Conservation (phyloP, 495 filamentous ascomycete genomes). For the Thozetella sp. region DNA sequence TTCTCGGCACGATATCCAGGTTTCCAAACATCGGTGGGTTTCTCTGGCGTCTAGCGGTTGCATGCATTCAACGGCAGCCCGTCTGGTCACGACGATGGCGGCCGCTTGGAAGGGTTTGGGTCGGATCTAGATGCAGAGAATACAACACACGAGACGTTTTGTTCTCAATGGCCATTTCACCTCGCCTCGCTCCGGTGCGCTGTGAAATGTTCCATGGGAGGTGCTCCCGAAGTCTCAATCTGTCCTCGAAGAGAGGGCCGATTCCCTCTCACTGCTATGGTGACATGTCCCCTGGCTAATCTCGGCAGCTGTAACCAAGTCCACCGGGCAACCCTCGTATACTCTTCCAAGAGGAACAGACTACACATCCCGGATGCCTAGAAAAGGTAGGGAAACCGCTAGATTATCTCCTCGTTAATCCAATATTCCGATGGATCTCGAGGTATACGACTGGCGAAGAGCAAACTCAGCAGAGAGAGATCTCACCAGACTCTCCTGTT, state of each 20-base stretch:
- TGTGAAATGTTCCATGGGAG: constrained; percentile 69
- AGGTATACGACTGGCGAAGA: constrained; percentile 83
- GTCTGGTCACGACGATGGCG: constrained; percentile 8
- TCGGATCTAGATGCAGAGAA: constrained; percentile 27
- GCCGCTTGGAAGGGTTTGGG: constrained; percentile 21
- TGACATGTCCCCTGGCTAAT: constrained; percentile 7
- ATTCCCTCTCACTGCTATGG: constrained; percentile 23
- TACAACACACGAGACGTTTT: constrained; percentile 40
- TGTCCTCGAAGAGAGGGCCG: constrained; percentile 2
- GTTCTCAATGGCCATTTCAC: constrained; percentile 65
- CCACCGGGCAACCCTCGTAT: neutral
- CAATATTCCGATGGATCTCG: constrained; percentile 60
- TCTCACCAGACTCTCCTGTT: constrained; percentile 32
- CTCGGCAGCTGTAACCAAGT: neutral
- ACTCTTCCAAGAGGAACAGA: too few relatives aligned
- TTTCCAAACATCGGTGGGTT: constrained; percentile 13
- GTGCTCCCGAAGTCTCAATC: constrained; percentile 53
- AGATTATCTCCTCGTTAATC: constrained; percentile 77
- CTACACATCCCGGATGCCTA: neutral
- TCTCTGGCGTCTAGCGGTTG: constrained; percentile 26
- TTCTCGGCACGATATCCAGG: constrained; percentile 7
- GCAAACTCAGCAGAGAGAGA: constrained; percentile 41
- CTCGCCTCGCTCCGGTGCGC: constrained; percentile 36
- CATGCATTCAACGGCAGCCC: constrained; percentile 18
- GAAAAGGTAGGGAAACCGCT: constrained; percentile 41